Evolutionary conservation across 2,329 filamentous ascomycete genomes (phyloP).

Genomic region (Pseudogymnoascus destructans): DNA sequence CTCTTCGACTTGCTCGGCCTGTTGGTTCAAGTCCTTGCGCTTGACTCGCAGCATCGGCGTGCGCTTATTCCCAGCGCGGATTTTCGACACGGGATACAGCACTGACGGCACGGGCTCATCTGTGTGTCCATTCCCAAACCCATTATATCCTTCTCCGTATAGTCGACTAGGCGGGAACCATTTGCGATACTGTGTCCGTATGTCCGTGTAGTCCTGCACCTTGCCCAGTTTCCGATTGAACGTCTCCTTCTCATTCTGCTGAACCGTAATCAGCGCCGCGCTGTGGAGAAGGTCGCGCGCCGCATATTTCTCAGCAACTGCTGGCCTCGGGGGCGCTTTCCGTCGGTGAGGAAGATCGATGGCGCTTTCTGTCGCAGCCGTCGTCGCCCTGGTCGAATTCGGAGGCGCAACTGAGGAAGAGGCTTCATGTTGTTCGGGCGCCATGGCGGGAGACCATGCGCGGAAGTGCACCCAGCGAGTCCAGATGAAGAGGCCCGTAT

Average conservation of each 20-base stretch:
- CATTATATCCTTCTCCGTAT: constrained; percentile 68
- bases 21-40: constrained; percentile 67
- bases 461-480: background rate
- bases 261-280: constrained; percentile 36
- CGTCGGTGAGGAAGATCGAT: constrained; percentile 19
- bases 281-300: constrained; percentile 49
- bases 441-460: constrained; percentile 20
- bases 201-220: constrained; percentile 53
- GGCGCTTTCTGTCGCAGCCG: constrained; percentile 15
- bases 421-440: constrained; percentile 22
- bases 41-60: constrained; percentile 60
- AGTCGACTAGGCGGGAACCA: constrained; percentile 44
- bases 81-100: constrained; percentile 67
- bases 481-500: background rate
- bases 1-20: constrained; percentile 84
- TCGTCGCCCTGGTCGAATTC: constrained; percentile 10
- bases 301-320: constrained; percentile 47
- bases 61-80: constrained; percentile 62
- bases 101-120: constrained; percentile 53
- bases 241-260: constrained; percentile 40
- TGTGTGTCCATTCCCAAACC: constrained; percentile 78
- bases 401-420: constrained; percentile 17
- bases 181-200: constrained; percentile 42
- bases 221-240: constrained; percentile 53
- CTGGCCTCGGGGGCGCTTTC: background rate